These are phyloP conservation scores for Penicillium arizonense DNA, from an alignment of 495 filamentous ascomycete species.

Conservation along the genomic window DNA sequence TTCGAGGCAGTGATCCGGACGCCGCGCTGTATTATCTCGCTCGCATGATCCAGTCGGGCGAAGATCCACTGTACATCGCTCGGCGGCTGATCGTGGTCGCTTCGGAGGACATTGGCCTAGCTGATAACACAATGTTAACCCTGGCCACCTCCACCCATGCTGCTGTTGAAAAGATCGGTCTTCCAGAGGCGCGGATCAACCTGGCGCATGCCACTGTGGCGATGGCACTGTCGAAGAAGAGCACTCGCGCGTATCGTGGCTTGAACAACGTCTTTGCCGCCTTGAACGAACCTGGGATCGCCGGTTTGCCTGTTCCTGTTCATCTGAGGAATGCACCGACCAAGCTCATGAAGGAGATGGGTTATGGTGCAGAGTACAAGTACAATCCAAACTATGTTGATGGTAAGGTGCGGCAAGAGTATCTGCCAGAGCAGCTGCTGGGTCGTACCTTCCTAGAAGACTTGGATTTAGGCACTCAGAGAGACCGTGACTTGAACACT, in stretches of 20 bases:
- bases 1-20: conserved; percentile 83
- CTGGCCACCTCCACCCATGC: conserved; percentile 82
- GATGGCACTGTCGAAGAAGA: conserved; percentile 78
- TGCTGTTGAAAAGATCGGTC: conserved; percentile 84
- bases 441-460: conserved; percentile 79
- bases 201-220: conserved; percentile 85
- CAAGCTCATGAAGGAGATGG: conserved; percentile 86
- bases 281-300: conserved; percentile 74
- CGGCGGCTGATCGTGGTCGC: conserved; percentile 89
- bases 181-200: conserved; percentile 93
- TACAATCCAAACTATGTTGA: conserved; percentile 89
- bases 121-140: conserved; percentile 80
- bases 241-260: conserved; percentile 78
- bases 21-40: conserved; percentile 90
- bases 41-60: conserved; percentile 93
- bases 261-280: conserved; percentile 76
- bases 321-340: conserved; percentile 93
- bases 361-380: conserved; percentile 89
- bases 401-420: conserved; percentile 86
- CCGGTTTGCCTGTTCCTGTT: conserved; percentile 74
- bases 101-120: conserved; percentile 88
- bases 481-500: conserved; percentile 59
- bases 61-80: conserved; percentile 91
- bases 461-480: conserved; percentile 70
- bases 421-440: conserved; percentile 72